Evolutionary conservation across 129 eudicot species (phyloP), one percentile per base, ranked within the genome.

Genomic region (Pseudognaphalium luteoalbum): DNA sequence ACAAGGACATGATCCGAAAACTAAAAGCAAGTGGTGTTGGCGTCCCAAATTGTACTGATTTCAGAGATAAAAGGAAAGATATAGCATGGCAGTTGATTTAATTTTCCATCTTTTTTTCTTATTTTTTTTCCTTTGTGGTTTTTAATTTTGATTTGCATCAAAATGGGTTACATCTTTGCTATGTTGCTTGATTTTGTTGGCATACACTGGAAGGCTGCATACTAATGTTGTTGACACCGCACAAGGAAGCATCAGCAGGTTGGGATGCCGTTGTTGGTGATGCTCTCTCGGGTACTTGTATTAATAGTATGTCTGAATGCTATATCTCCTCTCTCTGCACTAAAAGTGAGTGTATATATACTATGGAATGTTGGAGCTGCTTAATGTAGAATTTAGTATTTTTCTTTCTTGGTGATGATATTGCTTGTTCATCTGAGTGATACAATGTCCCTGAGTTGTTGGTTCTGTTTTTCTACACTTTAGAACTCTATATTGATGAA

Each of bases 321-420:
- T 56, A 58, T 70, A 37, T 60, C 78, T 81, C 70, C 39, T 61
- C 60, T 52, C 65, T 76, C 75, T 73, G 66, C 44, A 21, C 76
- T 82, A 68, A 59, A 70, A 73, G 85, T 34, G 85, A 76, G 90
- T 83, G 83, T 86, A 77, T 80, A 81, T 86, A 76, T 79, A 42
- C 78, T 65, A 39, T 79, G 85, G 82, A 76, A 81, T 82, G 76
- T 57, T 83, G 59, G 52, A 54, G 72, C 82, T 76, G 70, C 71
- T 80, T 71, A 85, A 80, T 76, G 80, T 75, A 65, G 82, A 70
- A 42, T 73, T 50, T 59, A 80, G 75, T 71, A 37, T n/a, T 44
- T 70, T 70, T 59, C 35, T 59, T 59, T 28, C 28, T 37, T 8
- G 54, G 54, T 47, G 54, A 14, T 47, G 54, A 47, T 12, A 47